Percentiles rank a stretch among this genome's conserved stretches.
Conservation (phyloP, 805 yeast species). For the Starmerella floris region DNA sequence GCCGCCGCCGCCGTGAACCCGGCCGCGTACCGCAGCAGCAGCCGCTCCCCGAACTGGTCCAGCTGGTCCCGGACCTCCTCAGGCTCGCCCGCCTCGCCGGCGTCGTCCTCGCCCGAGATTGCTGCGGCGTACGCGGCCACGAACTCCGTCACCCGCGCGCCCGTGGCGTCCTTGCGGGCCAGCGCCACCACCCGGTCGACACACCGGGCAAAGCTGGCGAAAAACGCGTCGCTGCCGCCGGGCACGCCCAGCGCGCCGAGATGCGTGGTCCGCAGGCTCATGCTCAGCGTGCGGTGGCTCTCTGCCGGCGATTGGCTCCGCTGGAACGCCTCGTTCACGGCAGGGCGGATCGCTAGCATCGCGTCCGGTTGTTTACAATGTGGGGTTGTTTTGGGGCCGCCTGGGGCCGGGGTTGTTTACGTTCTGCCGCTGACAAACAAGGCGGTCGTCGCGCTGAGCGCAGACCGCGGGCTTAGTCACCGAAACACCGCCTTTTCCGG, state of each 20-base stretch:
- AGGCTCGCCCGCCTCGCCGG: slow-evolving; percentile 1
- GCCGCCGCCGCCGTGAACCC: slow-evolving; percentile 69
- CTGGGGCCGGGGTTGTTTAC: no score
- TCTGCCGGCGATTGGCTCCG: slow-evolving; percentile 11
- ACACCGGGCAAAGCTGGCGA: slow-evolving; percentile 43
- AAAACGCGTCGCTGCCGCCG: slow-evolving; percentile 33
- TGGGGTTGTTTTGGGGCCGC: no score
- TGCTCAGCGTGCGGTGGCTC: slow-evolving; percentile 7
- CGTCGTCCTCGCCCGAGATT: slow-evolving; percentile 56
- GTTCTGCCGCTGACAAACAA: no score
- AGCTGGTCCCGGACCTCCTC: background rate
- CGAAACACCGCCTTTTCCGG: no score
- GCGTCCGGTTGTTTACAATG: no score
- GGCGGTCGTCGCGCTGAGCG: no score
- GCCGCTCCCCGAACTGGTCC: slow-evolving; percentile 10
- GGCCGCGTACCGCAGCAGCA: slow-evolving; percentile 33
- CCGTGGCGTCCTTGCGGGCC: slow-evolving; percentile 78
- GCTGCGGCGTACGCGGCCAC: slow-evolving; percentile 62
- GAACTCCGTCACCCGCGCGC: slow-evolving; percentile 84
- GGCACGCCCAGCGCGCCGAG: slow-evolving; percentile 1
- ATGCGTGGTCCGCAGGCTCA: slow-evolving; percentile 7
- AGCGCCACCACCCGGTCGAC: slow-evolving; percentile 54
- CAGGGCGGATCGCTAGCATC: slow-evolving; percentile 1
- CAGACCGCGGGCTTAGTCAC: no score
- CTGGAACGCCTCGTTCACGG: slow-evolving; percentile 14